Evolutionary conservation across 106 monocot genomes (phyloP).

Genomic region (Dactylorhiza incarnata): DNA sequence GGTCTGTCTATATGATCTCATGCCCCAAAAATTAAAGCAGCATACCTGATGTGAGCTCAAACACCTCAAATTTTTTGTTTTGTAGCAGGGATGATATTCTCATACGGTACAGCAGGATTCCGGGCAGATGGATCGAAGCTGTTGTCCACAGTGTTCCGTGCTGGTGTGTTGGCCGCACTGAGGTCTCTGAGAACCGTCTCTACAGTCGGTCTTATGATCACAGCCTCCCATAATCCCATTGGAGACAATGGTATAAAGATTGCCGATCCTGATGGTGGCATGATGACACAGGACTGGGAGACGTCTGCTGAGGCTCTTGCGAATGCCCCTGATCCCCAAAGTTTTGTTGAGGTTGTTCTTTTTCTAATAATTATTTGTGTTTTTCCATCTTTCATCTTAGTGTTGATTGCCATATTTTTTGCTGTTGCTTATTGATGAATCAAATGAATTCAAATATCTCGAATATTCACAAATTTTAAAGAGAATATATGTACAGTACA

Average conservation of each 20-base stretch:
- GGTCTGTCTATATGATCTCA: not conserved
- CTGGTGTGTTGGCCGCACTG: conserved; percentile 73
- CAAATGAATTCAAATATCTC: too few relatives aligned
- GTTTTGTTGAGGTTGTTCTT: conserved; percentile 41
- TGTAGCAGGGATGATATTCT: conserved; percentile 40
- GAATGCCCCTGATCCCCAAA: conserved; percentile 48
- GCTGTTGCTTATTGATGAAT: too few relatives aligned
- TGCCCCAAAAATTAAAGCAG: not conserved
- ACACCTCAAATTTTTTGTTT: not conserved
- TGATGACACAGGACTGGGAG: conserved; percentile 86
- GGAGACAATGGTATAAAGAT: conserved; percentile 87
- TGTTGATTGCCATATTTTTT: not conserved
- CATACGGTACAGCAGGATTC: conserved; percentile 93
- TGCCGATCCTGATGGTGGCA: conserved; percentile 78
- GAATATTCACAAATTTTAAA: too few relatives aligned
- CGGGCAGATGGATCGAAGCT: conserved; percentile 53
- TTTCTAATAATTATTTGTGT: not conserved
- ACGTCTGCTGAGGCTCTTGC: conserved; percentile 84
- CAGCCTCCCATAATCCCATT: conserved; percentile 85
- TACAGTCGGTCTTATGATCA: conserved; percentile 68
- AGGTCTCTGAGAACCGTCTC: conserved; percentile 62
- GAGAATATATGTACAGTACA: too few relatives aligned
- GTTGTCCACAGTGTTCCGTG: conserved; percentile 60
- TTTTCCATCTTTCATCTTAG: not conserved
- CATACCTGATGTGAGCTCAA: not conserved